Percentiles rank a stretch among this genome's conserved stretches.
phyloP scores from a whole-genome alignment of 2,329 filamentous ascomycete species.

The Macrophomina pseudophaseolina region DNA sequence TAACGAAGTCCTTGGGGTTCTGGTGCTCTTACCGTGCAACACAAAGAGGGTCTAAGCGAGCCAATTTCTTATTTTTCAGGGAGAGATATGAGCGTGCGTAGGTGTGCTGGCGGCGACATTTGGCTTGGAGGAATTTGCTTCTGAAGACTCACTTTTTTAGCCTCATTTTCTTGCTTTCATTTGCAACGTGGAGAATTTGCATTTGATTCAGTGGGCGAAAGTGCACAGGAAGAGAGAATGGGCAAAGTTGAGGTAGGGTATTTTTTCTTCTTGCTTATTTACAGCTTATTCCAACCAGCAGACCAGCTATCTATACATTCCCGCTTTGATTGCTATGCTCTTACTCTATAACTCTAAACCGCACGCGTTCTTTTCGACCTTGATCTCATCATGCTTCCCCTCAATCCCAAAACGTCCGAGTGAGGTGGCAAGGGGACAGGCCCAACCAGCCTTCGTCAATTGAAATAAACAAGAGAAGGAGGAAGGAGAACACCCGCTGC shows the following conservation, averaged over 20 bases:
- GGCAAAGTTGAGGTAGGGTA: slow-evolving; percentile 9
- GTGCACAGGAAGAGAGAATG: neutral
- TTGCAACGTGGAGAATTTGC: neutral
- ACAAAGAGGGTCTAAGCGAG: neutral
- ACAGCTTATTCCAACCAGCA: neutral
- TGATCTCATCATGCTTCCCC: too few relatives aligned
- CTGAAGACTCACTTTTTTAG: neutral
- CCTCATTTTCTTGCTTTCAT: neutral
- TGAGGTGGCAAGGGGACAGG: too few relatives aligned
- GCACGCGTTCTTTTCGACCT: too few relatives aligned
- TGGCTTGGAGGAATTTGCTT: neutral
- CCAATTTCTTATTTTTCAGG: neutral
- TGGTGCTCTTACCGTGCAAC: neutral
- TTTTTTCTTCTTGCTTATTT: neutral
- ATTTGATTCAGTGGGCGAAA: too few relatives aligned
- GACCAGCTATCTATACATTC: neutral
- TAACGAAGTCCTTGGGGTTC: slow-evolving; percentile 1
- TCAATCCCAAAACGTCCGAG: too few relatives aligned
- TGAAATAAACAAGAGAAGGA: too few relatives aligned
- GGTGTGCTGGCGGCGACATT: slow-evolving; percentile 3
- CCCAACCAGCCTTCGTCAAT: too few relatives aligned
- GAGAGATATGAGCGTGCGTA: neutral
- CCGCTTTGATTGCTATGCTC: neutral
- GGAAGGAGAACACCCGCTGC: too few relatives aligned
- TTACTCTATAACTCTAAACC: too few relatives aligned